Base-by-base conservation (phyloP, 306 rosid species). In the Corylus americana region DNA sequence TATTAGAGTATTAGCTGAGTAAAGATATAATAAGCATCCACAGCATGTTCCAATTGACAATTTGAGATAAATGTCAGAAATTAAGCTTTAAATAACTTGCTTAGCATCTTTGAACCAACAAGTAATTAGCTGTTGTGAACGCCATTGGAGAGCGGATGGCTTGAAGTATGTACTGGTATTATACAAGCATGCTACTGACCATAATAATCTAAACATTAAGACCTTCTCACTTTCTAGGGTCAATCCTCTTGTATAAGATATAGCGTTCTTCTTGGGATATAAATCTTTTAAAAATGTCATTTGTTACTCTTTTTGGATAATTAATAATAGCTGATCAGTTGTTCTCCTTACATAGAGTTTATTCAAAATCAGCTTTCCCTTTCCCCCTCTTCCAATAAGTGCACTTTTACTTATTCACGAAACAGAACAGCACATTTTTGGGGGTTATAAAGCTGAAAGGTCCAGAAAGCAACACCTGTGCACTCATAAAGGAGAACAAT, bases 41-140 rank as follows among this genome's bases (percentile, higher is more conserved):
- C 29, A 9, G 1, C 31, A 58, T 58, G 64, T 58, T 58, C 13
- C 64, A 7, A 58, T 58, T 3, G 6, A 31, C 64, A 20, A 42
- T 42, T 42, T 42, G 45, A 42, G 45, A 58, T 51, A 76, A 55
- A 79, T 55, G 31, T 62, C 48, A 71, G 35, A 78, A 75, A 62
- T 79, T 55, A 20, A 35, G n/a, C 73, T 48, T 48, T 39, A 75
- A 22, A 44, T 18, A 75, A 58, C 44, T 31, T 48, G 58, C 27
- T 44, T 49, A 61, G 78, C 35, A 49, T 70, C 77, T 50, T 5
- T 55, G 16, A 31, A 51, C 37, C 22, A 37, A 39, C 17, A 66
- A 17, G 25, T 16, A 31, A 18, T 31, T 14, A 25, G 67, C 67
- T 59, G 67, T 29, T 37, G 22, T 29, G 35, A 14, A 31, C 31